Conservation (phyloP, 768 basidiomycete species). For the Tulasnella sp. region DNA sequence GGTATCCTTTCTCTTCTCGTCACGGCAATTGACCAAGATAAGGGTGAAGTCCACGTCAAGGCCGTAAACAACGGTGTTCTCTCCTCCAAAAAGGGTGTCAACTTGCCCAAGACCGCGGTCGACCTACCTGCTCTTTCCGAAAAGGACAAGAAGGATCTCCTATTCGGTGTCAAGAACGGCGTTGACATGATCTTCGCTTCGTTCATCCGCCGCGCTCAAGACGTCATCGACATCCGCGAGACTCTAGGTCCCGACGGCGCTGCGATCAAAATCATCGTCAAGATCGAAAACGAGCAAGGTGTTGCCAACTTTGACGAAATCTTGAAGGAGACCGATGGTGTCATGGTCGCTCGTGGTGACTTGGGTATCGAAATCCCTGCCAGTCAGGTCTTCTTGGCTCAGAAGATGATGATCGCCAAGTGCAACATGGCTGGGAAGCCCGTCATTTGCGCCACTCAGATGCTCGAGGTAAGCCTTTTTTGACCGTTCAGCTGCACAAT, state of each 20-base stretch:
- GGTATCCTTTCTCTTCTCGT: conserved; percentile 96
- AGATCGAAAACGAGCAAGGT: conserved; percentile 99
- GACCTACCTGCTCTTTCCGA: conserved; percentile 96
- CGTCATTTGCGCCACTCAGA: conserved; percentile 97
- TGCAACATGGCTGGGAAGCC: conserved; percentile 98
- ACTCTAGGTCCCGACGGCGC: conserved; percentile 94
- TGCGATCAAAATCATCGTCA: conserved; percentile 97
- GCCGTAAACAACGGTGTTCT: conserved; percentile 88
- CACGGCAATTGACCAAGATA: conserved; percentile 75
- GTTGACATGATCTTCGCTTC: conserved; percentile 99
- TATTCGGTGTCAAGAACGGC: conserved; percentile 93
- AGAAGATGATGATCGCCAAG: conserved; percentile 99
- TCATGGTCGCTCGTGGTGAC: conserved; percentile 99
- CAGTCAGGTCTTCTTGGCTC: conserved; percentile 96
- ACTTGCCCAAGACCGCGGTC: conserved; percentile 95
- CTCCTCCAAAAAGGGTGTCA: conserved; percentile 97
- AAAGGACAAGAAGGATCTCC: conserved; percentile 94
- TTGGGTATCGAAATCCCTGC: conserved; percentile 99
- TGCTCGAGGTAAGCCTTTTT: conserved; percentile 76
- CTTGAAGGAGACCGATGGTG: conserved; percentile 89
- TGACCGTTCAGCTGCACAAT: not conserved
- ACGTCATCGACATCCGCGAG: conserved; percentile 88
- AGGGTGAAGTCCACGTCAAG: conserved; percentile 64
- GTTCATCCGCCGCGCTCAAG: conserved; percentile 92
- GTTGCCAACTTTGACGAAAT: conserved; percentile 99